Conservation (phyloP, 1,284 basidiomycete species). For the Dichomitus squalens region DNA sequence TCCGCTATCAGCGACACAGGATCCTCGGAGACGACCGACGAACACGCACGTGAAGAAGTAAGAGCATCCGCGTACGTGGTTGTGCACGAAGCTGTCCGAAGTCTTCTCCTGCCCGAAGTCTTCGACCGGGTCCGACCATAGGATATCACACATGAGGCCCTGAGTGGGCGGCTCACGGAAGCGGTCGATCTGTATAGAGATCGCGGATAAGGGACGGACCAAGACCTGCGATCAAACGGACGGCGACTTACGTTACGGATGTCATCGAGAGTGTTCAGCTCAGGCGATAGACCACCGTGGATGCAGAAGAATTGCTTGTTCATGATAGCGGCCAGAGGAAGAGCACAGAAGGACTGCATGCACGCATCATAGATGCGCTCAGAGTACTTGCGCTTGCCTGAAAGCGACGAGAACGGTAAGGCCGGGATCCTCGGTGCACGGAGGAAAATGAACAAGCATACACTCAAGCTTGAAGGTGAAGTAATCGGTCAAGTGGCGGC, state of each 20-base stretch:
- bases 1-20: constrained; percentile 9
- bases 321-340: constrained; percentile 93
- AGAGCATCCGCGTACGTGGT: constrained; percentile 93
- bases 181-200: constrained; percentile 74
- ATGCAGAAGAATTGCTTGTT: constrained; percentile 98
- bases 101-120: constrained; percentile 93
- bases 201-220: not conserved
- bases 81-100: constrained; percentile 86
- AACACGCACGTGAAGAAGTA: constrained; percentile 88
- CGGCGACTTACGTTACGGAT: constrained; percentile 63
- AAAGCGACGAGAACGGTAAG: not conserved
- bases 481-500: constrained; percentile 94
- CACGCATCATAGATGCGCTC: constrained; percentile 89
- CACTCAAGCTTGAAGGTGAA: constrained; percentile 98
- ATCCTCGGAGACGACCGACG: not conserved
- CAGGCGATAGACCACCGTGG: constrained; percentile 90
- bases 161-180: constrained; percentile 95
- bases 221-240: constrained; percentile 2
- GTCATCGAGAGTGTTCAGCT: constrained; percentile 90
- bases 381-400: constrained; percentile 94
- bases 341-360: constrained; percentile 92
- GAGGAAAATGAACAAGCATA: constrained; percentile 39
- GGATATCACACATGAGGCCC: constrained; percentile 93
- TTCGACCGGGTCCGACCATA: constrained; percentile 95
- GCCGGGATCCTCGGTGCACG: no score